A percentile compares a stretch with the other conserved stretches of the same genome.
phyloP scores from a whole-genome alignment of 2,329 filamentous ascomycete genomes.

The Onygenales sp. region DNA sequence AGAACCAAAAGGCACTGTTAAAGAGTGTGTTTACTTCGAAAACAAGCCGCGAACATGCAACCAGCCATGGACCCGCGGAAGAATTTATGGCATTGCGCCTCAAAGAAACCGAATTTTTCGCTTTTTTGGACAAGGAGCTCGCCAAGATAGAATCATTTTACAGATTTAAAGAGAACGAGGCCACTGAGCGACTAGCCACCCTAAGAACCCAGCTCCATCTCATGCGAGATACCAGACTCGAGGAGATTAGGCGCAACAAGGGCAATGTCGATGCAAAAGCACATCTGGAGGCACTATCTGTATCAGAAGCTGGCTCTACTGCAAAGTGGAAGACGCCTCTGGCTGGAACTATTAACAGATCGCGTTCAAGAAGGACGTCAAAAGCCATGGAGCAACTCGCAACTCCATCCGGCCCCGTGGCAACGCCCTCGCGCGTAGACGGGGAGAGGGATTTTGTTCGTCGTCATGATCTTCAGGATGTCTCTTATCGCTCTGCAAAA shows the following conservation, averaged over 20 bases:
- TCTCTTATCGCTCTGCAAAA: slow-evolving; percentile 81
- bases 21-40: slow-evolving; percentile 29
- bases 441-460: slow-evolving; percentile 42
- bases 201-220: slow-evolving; percentile 81
- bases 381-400: slow-evolving; percentile 38
- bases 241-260: slow-evolving; percentile 54
- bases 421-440: slow-evolving; percentile 20
- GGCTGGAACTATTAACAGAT: slow-evolving; percentile 33
- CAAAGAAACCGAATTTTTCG: slow-evolving; percentile 74
- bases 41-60: slow-evolving; percentile 28
- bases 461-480: slow-evolving; percentile 44
- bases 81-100: slow-evolving; percentile 57
- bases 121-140: slow-evolving; percentile 73
- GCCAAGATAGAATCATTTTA: slow-evolving; percentile 92
- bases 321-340: slow-evolving; percentile 32
- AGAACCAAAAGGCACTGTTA: slow-evolving; percentile 23
- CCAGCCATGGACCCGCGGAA: slow-evolving; percentile 43
- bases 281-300: not conserved
- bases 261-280: slow-evolving; percentile 19
- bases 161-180: slow-evolving; percentile 75
- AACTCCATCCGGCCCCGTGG: slow-evolving; percentile 29
- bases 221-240: slow-evolving; percentile 75
- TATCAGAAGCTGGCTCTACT: slow-evolving; percentile 13
- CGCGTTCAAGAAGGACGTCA: slow-evolving; percentile 45
- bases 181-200: slow-evolving; percentile 58